phyloP scores from a whole-genome alignment of 257 asterid species.

The Solanum chilense region DNA sequence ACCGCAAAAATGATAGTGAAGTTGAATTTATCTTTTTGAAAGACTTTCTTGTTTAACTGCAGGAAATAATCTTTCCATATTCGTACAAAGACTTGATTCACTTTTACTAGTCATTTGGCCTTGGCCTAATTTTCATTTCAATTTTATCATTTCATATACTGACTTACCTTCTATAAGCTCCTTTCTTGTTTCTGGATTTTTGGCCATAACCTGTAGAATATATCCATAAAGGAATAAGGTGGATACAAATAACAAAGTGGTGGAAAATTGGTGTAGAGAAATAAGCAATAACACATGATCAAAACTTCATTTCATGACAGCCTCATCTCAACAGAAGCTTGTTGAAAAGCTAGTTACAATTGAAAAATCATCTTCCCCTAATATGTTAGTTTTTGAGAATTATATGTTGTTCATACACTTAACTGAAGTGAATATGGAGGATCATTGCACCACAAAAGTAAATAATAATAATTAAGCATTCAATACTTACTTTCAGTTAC shows the following conservation, averaged over 20 bases:
- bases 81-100: background rate
- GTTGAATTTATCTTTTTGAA: background rate
- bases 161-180: background rate
- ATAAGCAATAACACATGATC: background rate
- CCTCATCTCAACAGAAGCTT: background rate
- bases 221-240: background rate
- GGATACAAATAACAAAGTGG: background rate
- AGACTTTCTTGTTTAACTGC: too few species aligned
- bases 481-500: too few species aligned
- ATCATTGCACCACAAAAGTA: too few species aligned
- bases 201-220: background rate
- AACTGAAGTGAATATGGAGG: background rate
- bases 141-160: background rate
- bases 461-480: too few species aligned
- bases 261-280: background rate
- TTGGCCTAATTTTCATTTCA: background rate
- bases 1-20: background rate
- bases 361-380: background rate
- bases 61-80: background rate
- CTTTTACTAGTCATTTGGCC: background rate
- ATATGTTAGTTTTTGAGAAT: too few species aligned
- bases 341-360: background rate
- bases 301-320: background rate
- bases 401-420: too few species aligned
- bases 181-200: background rate